A percentile compares a stretch with the other conserved stretches of the same genome.
These are phyloP conservation scores for Karstenula rhodostoma DNA, from an alignment of 2,329 filamentous ascomycete species.

Conservation along the genomic window DNA sequence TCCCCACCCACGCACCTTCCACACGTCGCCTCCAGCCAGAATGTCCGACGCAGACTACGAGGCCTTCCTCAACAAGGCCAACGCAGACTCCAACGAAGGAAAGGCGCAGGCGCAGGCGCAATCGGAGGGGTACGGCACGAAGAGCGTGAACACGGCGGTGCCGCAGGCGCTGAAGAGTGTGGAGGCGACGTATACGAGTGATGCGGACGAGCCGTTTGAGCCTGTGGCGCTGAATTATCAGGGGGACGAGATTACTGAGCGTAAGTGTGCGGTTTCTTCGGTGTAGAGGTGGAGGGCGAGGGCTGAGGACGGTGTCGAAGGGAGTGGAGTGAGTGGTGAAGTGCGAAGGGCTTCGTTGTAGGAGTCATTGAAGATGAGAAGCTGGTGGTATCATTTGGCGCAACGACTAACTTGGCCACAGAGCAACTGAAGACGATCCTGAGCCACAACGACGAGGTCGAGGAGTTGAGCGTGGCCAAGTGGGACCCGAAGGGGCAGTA, in stretches of 20 bases:
- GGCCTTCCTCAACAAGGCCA: conserved; percentile 86
- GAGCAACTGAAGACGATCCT: conserved; percentile 76
- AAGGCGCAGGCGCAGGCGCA: conserved; percentile 37
- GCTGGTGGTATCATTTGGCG: neutral
- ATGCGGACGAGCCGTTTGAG: conserved; percentile 86
- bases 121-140: conserved; percentile 36
- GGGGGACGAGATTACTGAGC: conserved; percentile 65
- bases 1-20: conserved; percentile 3
- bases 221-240: conserved; percentile 73
- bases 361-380: no score
- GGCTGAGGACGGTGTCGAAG: neutral
- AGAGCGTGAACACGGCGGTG: conserved; percentile 61
- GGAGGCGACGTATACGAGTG: conserved; percentile 76
- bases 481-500: conserved; percentile 81
- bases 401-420: conserved; percentile 45
- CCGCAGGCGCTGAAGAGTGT: conserved; percentile 56
- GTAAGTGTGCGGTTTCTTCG: conserved; percentile 37
- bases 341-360: no score
- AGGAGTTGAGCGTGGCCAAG: conserved; percentile 71
- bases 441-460: conserved; percentile 64
- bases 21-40: conserved; percentile 25
- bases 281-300: neutral
- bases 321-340: no score
- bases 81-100: conserved; percentile 65
- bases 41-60: conserved; percentile 87